phyloP scores from a whole-genome alignment of 1,284 basidiomycete species.

The Fomes fomentarius region DNA sequence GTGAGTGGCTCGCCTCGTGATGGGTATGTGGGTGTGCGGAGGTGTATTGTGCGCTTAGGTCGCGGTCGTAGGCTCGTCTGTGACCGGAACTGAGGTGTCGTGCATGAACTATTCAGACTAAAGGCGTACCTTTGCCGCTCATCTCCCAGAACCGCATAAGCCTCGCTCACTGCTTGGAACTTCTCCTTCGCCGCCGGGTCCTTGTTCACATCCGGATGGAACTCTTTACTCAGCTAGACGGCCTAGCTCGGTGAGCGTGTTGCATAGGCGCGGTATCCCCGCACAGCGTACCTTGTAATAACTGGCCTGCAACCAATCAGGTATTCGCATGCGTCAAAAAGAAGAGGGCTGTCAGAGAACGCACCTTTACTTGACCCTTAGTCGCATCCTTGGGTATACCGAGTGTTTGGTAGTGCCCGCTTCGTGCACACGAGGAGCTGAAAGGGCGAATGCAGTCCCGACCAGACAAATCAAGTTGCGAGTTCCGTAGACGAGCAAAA shows the following conservation, averaged over 20 bases:
- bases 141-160: slow-evolving; percentile 49
- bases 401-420: slow-evolving; percentile 46
- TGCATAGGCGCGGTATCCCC: neutral
- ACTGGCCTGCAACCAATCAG: slow-evolving; percentile 46
- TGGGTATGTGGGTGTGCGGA: slow-evolving; percentile 8
- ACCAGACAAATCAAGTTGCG: too few relatives aligned
- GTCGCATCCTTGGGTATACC: slow-evolving; percentile 44
- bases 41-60: slow-evolving; percentile 17
- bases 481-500: neutral
- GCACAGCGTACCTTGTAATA: slow-evolving; percentile 45
- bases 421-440: slow-evolving; percentile 9
- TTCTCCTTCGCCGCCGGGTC: slow-evolving; percentile 43
- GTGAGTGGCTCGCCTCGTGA: slow-evolving; percentile 20
- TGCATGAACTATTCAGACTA: neutral
- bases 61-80: slow-evolving; percentile 42
- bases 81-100: neutral
- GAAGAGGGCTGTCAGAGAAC: neutral
- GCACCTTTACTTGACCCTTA: slow-evolving; percentile 51
- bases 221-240: slow-evolving; percentile 49
- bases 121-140: slow-evolving; percentile 46
- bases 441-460: slow-evolving; percentile 1
- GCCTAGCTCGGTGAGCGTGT: slow-evolving; percentile 10
- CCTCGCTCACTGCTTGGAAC: slow-evolving; percentile 52
- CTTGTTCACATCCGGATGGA: slow-evolving; percentile 50
- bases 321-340: neutral